phyloP scores from a whole-genome alignment of 2,329 filamentous ascomycete species.

The Fusarium sp. region DNA sequence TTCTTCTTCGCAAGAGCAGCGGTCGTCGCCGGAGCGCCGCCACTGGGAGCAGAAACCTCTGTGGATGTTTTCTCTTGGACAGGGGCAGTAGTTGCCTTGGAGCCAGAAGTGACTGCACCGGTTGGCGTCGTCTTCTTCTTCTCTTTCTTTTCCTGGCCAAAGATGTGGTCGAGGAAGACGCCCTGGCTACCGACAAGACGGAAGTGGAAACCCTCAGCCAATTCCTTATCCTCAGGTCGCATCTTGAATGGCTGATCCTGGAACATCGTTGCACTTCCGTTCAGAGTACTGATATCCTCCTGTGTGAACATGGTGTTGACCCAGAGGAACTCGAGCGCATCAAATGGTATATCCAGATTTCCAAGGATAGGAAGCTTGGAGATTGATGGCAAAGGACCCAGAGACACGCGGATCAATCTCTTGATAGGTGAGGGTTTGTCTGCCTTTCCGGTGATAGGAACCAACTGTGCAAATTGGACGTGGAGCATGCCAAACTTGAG shows the following conservation, averaged over 20 bases:
- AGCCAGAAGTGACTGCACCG: rapidly evolving
- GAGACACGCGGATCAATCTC: not conserved
- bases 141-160: rapidly evolving
- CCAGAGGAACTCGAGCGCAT: not conserved
- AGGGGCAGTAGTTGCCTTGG: rapidly evolving
- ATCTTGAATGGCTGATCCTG: rapidly evolving
- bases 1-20: not conserved
- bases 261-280: not conserved
- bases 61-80: rapidly evolving
- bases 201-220: rapidly evolving
- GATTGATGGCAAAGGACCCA: rapidly evolving
- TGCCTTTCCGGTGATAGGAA: rapidly evolving
- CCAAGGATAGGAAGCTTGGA: rapidly evolving
- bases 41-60: rapidly evolving
- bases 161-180: not conserved
- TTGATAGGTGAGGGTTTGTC: rapidly evolving
- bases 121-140: not conserved
- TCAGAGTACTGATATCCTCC: not conserved
- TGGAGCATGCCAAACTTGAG: not conserved
- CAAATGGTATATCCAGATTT: rapidly evolving
- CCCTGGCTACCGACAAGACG: not conserved
- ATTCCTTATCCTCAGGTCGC: not conserved
- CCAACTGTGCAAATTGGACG: rapidly evolving
- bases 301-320: not conserved
- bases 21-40: rapidly evolving